Evolutionary conservation across 805 yeast genomes (phyloP).

Genomic region (Kodamaea restingae): DNA sequence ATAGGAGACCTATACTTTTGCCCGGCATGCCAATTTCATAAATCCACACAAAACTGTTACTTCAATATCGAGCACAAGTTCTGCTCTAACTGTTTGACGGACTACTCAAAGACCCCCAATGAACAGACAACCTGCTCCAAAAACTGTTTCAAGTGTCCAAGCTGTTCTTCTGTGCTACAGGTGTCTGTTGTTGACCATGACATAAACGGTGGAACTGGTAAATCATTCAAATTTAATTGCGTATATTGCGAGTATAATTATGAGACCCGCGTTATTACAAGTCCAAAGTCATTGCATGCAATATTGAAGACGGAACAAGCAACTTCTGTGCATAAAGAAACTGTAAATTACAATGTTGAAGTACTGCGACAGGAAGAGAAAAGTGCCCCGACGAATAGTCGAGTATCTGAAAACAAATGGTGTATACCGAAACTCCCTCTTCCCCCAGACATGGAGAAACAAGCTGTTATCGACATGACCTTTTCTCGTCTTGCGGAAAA

Average conservation of each 20-base stretch:
- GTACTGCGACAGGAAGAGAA: no score
- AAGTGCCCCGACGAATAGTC: no score
- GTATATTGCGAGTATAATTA: constrained; percentile 31
- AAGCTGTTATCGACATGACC: not conserved
- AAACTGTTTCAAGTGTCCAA: constrained; percentile 40
- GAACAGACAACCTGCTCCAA: constrained; percentile 25
- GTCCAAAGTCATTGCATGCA: constrained; percentile 37
- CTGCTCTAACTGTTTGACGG: constrained; percentile 36
- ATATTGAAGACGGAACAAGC: constrained; percentile 18
- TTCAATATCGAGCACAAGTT: constrained; percentile 26
- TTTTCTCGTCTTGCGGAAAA: not conserved
- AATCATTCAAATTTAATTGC: constrained; percentile 39
- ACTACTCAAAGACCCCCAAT: constrained; percentile 24
- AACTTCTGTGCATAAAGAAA: no score
- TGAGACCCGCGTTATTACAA: constrained; percentile 32
- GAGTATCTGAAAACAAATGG: no score
- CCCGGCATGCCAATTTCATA: constrained; percentile 32
- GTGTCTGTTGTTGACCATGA: constrained; percentile 19
- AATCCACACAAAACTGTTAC: constrained; percentile 25
- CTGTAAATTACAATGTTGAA: no score
- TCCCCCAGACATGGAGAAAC: no score
- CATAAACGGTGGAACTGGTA: constrained; percentile 18
- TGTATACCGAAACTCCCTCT: no score
- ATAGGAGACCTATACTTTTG: constrained; percentile 32
- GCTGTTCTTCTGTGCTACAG: constrained; percentile 25